These are phyloP conservation scores for Citrus mangshanensis DNA, from an alignment of 345 rosid species.

Conservation along the genomic window DNA sequence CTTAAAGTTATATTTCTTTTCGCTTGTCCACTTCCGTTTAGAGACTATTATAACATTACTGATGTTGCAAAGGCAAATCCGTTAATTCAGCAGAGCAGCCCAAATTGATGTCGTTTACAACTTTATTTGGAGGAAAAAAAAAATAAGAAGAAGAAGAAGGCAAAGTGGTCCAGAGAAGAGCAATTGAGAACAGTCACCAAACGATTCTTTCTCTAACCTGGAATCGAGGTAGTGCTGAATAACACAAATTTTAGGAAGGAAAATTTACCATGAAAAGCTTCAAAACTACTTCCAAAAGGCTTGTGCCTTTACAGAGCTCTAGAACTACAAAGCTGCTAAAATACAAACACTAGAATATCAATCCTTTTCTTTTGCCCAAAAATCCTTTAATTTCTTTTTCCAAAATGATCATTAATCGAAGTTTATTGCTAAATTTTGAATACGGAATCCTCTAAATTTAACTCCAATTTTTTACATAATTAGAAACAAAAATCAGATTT, in stretches of 20 bases:
- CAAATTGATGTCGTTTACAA: too few relatives aligned
- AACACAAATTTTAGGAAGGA: not conserved
- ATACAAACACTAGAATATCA: not conserved
- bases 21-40: too few relatives aligned
- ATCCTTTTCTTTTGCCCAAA: not conserved
- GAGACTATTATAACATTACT: too few relatives aligned
- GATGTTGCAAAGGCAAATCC: too few relatives aligned
- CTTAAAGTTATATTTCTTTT: too few relatives aligned
- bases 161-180: too few relatives aligned
- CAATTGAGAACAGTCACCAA: too few relatives aligned
- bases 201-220: too few relatives aligned
- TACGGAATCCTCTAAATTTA: not conserved
- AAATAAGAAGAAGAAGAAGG: too few relatives aligned
- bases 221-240: too few relatives aligned
- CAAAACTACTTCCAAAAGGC: not conserved
- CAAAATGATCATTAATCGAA: not conserved
- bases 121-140: too few relatives aligned
- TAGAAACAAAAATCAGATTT: not conserved
- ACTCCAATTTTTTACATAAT: not conserved
- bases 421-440: not conserved
- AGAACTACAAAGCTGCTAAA: not conserved
- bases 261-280: not conserved
- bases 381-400: not conserved
- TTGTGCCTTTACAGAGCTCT: not conserved
- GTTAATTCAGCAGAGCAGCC: too few relatives aligned